A percentile compares a stretch with the other conserved stretches of the same genome.
Conservation (phyloP, 306 rosid genomes). For the Alnus glutinosa region DNA sequence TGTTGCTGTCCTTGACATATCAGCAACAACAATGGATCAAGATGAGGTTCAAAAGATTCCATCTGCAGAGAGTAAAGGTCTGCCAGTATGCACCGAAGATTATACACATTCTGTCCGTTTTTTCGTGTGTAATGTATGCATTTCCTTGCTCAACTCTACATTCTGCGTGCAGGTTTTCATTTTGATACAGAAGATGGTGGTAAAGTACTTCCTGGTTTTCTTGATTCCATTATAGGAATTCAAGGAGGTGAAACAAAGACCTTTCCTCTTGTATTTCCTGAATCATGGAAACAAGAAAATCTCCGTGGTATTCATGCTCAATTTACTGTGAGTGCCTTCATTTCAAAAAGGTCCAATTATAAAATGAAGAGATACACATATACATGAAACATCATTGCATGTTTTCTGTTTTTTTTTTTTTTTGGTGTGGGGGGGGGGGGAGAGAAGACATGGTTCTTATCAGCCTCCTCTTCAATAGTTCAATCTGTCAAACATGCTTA, state of each 20-base stretch:
- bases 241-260: slow-evolving; percentile 72
- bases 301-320: slow-evolving; percentile 86
- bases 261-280: slow-evolving; percentile 86
- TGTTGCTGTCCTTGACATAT: slow-evolving; percentile 79
- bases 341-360: background rate
- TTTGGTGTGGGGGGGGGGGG: too few relatives aligned
- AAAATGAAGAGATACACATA: background rate
- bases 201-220: slow-evolving; percentile 73
- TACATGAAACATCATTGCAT: background rate
- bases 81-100: slow-evolving; percentile 32
- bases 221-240: slow-evolving; percentile 76
- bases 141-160: slow-evolving; percentile 30
- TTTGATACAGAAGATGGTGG: slow-evolving; percentile 87
- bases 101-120: slow-evolving; percentile 1
- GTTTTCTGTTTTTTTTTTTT: background rate
- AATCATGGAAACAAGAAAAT: slow-evolving; percentile 84
- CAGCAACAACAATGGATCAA: slow-evolving; percentile 75
- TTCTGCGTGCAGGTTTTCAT: slow-evolving; percentile 60
- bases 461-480: background rate
- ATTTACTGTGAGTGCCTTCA: slow-evolving; percentile 67
- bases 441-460: background rate
- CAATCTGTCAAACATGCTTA: background rate
- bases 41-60: slow-evolving; percentile 74
- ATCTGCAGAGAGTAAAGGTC: slow-evolving; percentile 93
- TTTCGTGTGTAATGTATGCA: slow-evolving; percentile 8